Base-by-base conservation (phyloP, 108 stramenopile species). In the Skeletonema grethae region DNA sequence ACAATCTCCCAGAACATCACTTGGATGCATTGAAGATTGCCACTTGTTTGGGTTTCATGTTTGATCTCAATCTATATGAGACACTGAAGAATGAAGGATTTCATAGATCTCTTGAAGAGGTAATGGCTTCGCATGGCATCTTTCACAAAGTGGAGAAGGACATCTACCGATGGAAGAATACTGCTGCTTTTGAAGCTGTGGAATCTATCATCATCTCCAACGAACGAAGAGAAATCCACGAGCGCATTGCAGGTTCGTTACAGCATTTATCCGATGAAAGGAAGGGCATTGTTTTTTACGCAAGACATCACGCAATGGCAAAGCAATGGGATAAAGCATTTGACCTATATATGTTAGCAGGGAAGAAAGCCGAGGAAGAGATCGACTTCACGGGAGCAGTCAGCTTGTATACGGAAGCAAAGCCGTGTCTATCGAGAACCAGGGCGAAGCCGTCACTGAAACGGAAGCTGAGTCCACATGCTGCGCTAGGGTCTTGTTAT, bases 21-120 rank as follows among this genome's bases (percentile, higher is more conserved):
- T 58, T 73, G 12, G 77, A 79, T 34, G 72, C 77, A 16, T 45
- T 79, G 22, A 79, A 79, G 63, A 35, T 73, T 41, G 77, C 77
- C 2, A 50, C 65, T 30, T 73, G 73, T 38, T 55, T 72, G 55
- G 76, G 76, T 18, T 71, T 35, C 22, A 67, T 32, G 6, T 79
- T 79, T 34, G 32, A 68, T 61, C 29, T 58, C 6, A 38, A 60
- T 28, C n/a, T 35, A 4, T 79, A 73, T 53, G 62, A 73, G 36
- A 43, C 72, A 12, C 13, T 79, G 60, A 45, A 16, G 28, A 41
- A 31, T 28, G 57, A 67, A 16, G 77, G 69, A 10, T 72, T 79
- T 34, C 57, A 68, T 31, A 16, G 58, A 7, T 48, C 45, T n/a
- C 60, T 79, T 30, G 38, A 59, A 25, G 30, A 38, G 35, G 39